Base-by-base conservation (phyloP, 331 rosid species). In the Acacia pycnantha region DNA sequence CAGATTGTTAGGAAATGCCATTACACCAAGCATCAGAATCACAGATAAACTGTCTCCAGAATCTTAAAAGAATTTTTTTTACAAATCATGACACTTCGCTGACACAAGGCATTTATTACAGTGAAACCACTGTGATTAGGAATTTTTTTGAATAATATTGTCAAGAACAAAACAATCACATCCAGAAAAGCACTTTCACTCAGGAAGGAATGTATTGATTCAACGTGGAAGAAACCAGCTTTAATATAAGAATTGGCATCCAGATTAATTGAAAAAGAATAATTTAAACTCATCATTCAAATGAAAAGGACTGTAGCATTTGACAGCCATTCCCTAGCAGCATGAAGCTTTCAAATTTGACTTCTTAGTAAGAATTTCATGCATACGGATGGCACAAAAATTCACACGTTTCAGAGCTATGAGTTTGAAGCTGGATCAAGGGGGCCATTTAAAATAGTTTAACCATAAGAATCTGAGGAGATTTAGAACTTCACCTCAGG, bases 401-500 rank as follows among this genome's bases (percentile, higher is more conserved):
- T 54, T 77, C 47, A 81, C 33, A 40, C 61, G 72, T 61, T 81
- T 85, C 85, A 77, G 24, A 70, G 70, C 73, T 77, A 80, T 43
- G 64, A 78, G 37, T 83, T 78, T 88, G 70, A 66, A 73, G 81
- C 76, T 41, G 77, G 73, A 79, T 35, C 61, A 37, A 85, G 76
- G 79, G 87, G 85, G 53, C 22, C 77, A 77, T 73, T 77, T 80
- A 56, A 77, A 83, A 72, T 19, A 72, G 83, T 85, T 74, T 66
- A 85, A 58, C 74, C 84, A 75, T 27, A 75, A 58, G 46, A 77
- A 81, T 33, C 59, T 77, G 79, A 33, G n/a, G 80, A 77, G 31
- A 78, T 75, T 83, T 78, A 83, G 89, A 78, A 85, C 79, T 86
- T 85, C 87, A 88, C 82, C 89, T 88, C 79, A 88, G 91, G 91